Evolutionary conservation across 768 basidiomycete species (phyloP).

Genomic region (Chalciporus chontae): DNA sequence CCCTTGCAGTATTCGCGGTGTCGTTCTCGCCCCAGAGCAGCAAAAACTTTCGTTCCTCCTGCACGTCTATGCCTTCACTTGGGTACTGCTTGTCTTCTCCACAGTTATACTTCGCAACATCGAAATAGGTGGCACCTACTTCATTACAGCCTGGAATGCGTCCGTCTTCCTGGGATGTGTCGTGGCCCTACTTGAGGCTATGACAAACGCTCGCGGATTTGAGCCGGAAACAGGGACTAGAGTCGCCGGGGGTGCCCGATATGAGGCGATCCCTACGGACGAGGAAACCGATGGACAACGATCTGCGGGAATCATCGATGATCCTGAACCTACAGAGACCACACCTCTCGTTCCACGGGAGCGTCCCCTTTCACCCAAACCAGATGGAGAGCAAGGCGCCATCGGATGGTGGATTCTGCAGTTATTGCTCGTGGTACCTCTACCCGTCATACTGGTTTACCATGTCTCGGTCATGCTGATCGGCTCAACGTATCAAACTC

Average conservation of each 20-base stretch:
- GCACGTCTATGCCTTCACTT: conserved; percentile 56
- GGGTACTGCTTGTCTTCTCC: conserved; percentile 51
- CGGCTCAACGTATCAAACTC: conserved; percentile 50
- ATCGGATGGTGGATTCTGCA: conserved; percentile 59
- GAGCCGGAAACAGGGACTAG: conserved; percentile 7
- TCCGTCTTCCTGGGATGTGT: conserved; percentile 41
- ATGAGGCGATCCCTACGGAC: conserved; percentile 24
- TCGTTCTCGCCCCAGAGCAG: conserved; percentile 29
- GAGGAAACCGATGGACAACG: conserved; percentile 16
- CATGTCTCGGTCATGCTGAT: conserved; percentile 50
- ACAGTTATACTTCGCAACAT: conserved; percentile 42
- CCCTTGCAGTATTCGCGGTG: conserved; percentile 26
- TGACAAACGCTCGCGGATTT: conserved; percentile 15
- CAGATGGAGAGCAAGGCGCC: conserved; percentile 14
- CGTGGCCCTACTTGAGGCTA: conserved; percentile 37
- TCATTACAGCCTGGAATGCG: conserved; percentile 53
- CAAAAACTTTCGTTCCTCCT: conserved; percentile 51
- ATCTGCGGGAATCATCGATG: conserved; percentile 27
- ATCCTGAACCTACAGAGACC: conserved; percentile 48
- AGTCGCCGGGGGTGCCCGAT: conserved; percentile 18
- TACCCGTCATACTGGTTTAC: conserved; percentile 49
- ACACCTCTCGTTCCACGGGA: conserved; percentile 51
- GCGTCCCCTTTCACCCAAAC: conserved; percentile 3
- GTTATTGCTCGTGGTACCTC: conserved; percentile 48
- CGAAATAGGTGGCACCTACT: conserved; percentile 52